A percentile compares a stretch with the other conserved stretches of the same genome.
Evolutionary conservation across 1,139 yeast species (phyloP).

Genomic region (Pichia sp.): DNA sequence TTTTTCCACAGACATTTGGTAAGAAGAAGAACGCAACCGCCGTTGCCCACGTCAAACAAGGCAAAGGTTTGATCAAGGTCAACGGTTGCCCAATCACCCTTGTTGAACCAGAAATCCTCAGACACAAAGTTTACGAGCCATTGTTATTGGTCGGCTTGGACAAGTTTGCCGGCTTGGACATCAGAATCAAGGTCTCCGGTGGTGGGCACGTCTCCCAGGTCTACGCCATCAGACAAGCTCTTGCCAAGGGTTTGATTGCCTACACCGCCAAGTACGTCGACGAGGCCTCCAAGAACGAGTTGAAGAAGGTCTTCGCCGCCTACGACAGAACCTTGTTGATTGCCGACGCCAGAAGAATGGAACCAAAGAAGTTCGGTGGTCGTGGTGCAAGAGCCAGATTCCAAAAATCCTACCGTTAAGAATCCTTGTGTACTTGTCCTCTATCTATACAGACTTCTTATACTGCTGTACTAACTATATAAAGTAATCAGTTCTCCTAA

Average conservation of each 20-base stretch:
- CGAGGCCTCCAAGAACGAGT: constrained; percentile 99
- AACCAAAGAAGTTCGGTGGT: constrained; percentile 99
- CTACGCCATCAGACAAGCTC: constrained; percentile 99
- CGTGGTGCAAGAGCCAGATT: constrained; percentile 99
- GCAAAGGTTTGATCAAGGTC: constrained; percentile 98
- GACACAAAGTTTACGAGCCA: constrained; percentile 99
- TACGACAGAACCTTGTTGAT: constrained; percentile 99
- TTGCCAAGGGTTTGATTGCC: constrained; percentile 99
- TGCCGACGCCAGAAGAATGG: constrained; percentile 99
- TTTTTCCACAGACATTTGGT: constrained; percentile 81
- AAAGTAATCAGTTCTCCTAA: constrained; percentile 2
- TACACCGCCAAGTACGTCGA: constrained; percentile 99
- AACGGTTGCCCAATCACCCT: constrained; percentile 99
- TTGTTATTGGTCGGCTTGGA: constrained; percentile 96
- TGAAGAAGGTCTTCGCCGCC: constrained; percentile 94
- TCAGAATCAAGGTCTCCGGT: constrained; percentile 98
- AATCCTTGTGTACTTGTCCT: constrained; percentile 10
- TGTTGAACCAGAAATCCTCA: constrained; percentile 97
- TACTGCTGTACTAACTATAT: neutral
- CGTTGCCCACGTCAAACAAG: constrained; percentile 99
- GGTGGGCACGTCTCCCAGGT: constrained; percentile 99
- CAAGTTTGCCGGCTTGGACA: constrained; percentile 97
- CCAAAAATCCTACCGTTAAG: constrained; percentile 99
- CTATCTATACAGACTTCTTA: constrained; percentile 7
- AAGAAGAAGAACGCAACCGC: constrained; percentile 99